A percentile compares a stretch with the other conserved stretches of the same genome.
phyloP scores from a whole-genome alignment of 148 eudicot genomes.

The Bassia scoparia region DNA sequence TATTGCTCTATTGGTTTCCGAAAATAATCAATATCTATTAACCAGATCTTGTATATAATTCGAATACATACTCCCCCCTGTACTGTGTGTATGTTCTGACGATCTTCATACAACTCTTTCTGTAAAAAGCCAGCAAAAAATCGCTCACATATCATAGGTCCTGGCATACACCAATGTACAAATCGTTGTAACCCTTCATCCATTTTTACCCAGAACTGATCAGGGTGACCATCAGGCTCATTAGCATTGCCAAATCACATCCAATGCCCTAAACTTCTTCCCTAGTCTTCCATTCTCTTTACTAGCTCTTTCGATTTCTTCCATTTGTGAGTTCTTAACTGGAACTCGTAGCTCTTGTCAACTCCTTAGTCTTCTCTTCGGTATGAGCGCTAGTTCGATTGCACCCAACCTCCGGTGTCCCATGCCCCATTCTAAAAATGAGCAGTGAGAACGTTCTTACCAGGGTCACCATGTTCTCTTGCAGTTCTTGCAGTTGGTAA shows the following conservation, averaged over 20 bases:
- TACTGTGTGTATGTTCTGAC: slow-evolving; percentile 12
- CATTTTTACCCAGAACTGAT: slow-evolving; percentile 49
- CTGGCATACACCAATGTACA: slow-evolving; percentile 81
- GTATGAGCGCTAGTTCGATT: slow-evolving; percentile 47
- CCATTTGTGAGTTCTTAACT: slow-evolving; percentile 41
- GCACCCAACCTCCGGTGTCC: slow-evolving; percentile 62
- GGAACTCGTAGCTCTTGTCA: slow-evolving; percentile 24
- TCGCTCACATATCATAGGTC: slow-evolving; percentile 74
- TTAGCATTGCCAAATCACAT: slow-evolving; percentile 46
- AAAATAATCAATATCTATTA: background rate
- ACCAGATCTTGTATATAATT: background rate
- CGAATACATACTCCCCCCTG: slow-evolving; percentile 23
- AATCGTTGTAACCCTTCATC: slow-evolving; percentile 69
- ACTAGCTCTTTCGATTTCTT: slow-evolving; percentile 40
- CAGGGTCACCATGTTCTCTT: slow-evolving; percentile 32
- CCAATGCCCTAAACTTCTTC: slow-evolving; percentile 46
- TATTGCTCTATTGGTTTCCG: background rate
- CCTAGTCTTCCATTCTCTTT: slow-evolving; percentile 23
- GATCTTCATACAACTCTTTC: slow-evolving; percentile 15
- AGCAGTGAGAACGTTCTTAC: slow-evolving; percentile 69
- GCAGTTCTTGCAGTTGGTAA: slow-evolving; percentile 42
- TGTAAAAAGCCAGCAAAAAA: slow-evolving; percentile 47
- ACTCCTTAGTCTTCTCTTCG: slow-evolving; percentile 16
- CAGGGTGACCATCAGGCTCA: slow-evolving; percentile 74
- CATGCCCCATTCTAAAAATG: slow-evolving; percentile 73